Percentiles rank a stretch among this genome's conserved stretches.
Evolutionary conservation across 257 asterid species (phyloP).

Genomic region (Solanum virginianum): DNA sequence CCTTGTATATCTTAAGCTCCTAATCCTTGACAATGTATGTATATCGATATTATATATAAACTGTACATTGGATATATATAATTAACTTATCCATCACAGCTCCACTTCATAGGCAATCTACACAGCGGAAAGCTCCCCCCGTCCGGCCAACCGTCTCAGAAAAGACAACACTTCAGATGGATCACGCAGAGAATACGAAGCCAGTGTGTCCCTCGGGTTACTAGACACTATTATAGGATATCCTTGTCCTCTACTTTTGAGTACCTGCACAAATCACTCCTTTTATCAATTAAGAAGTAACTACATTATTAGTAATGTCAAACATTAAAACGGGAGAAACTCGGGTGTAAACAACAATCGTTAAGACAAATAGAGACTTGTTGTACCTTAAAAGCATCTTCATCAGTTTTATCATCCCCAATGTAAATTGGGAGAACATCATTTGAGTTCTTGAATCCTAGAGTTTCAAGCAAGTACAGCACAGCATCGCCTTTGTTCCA

Average conservation of each 20-base stretch:
- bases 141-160: constrained; percentile 32
- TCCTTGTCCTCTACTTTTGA: constrained; percentile 32
- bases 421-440: constrained; percentile 53
- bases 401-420: constrained; percentile 80
- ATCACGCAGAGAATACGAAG: constrained; percentile 45
- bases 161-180: constrained; percentile 52
- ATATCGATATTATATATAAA: not conserved
- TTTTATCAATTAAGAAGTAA: not conserved
- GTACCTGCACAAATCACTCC: constrained; percentile 24
- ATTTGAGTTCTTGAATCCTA: constrained; percentile 34
- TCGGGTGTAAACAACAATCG: not conserved
- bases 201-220: constrained; percentile 46
- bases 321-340: not conserved
- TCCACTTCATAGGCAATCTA: not conserved
- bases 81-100: not conserved
- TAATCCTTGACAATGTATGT: not conserved
- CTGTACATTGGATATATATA: not conserved
- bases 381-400: constrained; percentile 76
- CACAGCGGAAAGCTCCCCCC: constrained; percentile 11
- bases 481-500: constrained; percentile 86
- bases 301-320: not conserved
- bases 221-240: constrained; percentile 58
- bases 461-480: constrained; percentile 41
- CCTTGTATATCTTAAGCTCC: not conserved
- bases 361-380: not conserved